Conservation (phyloP, 2,329 filamentous ascomycete genomes). For the Trichoderma pleuroti region DNA sequence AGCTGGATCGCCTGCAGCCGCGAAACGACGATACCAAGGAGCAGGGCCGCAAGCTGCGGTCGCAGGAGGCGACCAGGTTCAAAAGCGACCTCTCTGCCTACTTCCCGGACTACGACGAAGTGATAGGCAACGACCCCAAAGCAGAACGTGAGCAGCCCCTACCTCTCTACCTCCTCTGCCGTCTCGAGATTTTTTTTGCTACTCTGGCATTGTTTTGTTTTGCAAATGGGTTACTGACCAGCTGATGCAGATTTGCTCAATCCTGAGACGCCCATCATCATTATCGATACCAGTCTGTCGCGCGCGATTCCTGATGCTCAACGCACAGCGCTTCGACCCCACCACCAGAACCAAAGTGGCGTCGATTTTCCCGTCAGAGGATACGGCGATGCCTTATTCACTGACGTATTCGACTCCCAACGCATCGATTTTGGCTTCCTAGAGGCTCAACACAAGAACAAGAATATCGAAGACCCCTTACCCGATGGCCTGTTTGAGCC, state of each 20-base stretch:
- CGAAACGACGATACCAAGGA: conserved; percentile 45
- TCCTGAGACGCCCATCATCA: conserved; percentile 67
- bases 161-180: not conserved
- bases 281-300: conserved; percentile 55
- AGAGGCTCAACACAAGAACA: conserved; percentile 43
- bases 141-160: conserved; percentile 62
- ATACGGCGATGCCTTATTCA: conserved; percentile 55
- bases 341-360: conserved; percentile 20
- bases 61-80: conserved; percentile 77
- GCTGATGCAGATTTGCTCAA: conserved; percentile 63
- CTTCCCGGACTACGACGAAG: conserved; percentile 90
- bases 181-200: not conserved
- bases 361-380: conserved; percentile 43
- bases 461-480: conserved; percentile 50
- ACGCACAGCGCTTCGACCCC: conserved; percentile 30
- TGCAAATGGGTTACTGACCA: conserved; percentile 1
- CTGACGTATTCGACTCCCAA: conserved; percentile 54
- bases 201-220: not conserved
- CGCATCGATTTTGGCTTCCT: conserved; percentile 55
- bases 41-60: conserved; percentile 75
- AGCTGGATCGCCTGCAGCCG: conserved; percentile 55
- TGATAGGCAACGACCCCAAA: conserved; percentile 80
- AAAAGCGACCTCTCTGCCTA: conserved; percentile 90
- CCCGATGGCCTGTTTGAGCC: conserved; percentile 53
- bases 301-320: conserved; percentile 27